Base-by-base conservation (phyloP, 768 basidiomycete genomes). In the Lanmaoa rubissima region DNA sequence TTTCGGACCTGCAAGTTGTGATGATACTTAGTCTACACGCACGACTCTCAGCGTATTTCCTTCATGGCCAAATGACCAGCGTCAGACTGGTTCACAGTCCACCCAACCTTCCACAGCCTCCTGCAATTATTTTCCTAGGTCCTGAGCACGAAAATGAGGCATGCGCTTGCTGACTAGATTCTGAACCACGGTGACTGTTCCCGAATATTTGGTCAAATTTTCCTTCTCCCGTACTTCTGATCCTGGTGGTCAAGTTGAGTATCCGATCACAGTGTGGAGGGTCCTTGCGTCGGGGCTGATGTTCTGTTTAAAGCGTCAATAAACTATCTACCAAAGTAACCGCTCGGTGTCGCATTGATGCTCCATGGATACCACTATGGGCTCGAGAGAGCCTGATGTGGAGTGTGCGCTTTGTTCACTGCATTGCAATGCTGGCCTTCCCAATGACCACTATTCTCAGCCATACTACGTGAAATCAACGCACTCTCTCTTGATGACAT, bases 311-410 rank as follows among this genome's bases (percentile, higher is more conserved):
- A 89, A 90, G 93, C 61, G 91, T 93, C 39, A 93, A 93, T 66
- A 93, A 92, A 73, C 81, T 92, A n/a, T 92, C 90, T 56, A 92
- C 91, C 14, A 92, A 92, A 67, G 88, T 82, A 0, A 86, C 83
- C 0, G 62, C 87, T 16, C 78, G 86, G 41, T 89, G 87, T 62
- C 69, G 77, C 8, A 48, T 90, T 10, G 74, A 84, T 50, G 74
- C 79, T 1, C 51, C 71, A 1, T 91, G 89, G 89, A 85, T 92
- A 48, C 90, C 90, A 8, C 51, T 59, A 2, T 92, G 90, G 90
- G 82, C 86, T 5, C 72, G 68, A 34, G 72, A 78, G 8, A 68
- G 65, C 32, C 60, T 91, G 21, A 75, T 74, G 61, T 66, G 62
- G 62, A 76, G 80, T 60, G 85, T 88, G 66, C 26, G 86, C 16